Evolutionary conservation across 345 rosid genomes (phyloP), one percentile per base, ranked within the genome.

Genomic region (Raphanus sativus): DNA sequence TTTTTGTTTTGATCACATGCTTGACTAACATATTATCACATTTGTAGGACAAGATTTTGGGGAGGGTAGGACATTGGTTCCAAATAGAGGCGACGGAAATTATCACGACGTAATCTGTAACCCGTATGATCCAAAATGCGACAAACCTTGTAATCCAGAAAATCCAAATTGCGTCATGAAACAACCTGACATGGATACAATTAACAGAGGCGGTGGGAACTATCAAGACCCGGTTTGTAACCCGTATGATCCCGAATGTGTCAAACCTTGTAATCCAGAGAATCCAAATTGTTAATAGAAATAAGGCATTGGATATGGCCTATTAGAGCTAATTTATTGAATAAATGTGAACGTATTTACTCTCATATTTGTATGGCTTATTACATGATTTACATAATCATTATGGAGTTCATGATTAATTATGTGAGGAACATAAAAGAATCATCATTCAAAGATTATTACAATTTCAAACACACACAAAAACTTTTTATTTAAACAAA

Each of bases 11-110:
- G 21, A 21, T 21, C 21, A 21, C 21, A 21, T 15, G 59, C 32
- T 25, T 25, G 17, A 26, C 65, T 74, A 74, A 34, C 70, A 50
- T 1, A 0, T 29, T 30, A 29, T 32, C 34, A 66, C 21, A 66
- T 29, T 29, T 56, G 72, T 38, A 75, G 78, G 71, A 65, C 64
- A 34, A 54, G 29, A 54, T 34, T 12, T 74, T 3, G 70, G 65
- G 77, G 29, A 25, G 3, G 42, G 78, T 11, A 75, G 66, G 30
- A 3, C 45, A 66, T 3, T 55, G 30, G 55, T 21, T 54, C 36
- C 63, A 24, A 25, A 26, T 12, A 26, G 4, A 26, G 34, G 13
- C 33, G 15, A n/a, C 15, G 52, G 52, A 15, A 13, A 48, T n/a
- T 13, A 13, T 13, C 54, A 48, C 17, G 54, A 13, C 54, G 16